Base-by-base conservation (phyloP, 768 basidiomycete species). In the Pulveroboletus sp. region DNA sequence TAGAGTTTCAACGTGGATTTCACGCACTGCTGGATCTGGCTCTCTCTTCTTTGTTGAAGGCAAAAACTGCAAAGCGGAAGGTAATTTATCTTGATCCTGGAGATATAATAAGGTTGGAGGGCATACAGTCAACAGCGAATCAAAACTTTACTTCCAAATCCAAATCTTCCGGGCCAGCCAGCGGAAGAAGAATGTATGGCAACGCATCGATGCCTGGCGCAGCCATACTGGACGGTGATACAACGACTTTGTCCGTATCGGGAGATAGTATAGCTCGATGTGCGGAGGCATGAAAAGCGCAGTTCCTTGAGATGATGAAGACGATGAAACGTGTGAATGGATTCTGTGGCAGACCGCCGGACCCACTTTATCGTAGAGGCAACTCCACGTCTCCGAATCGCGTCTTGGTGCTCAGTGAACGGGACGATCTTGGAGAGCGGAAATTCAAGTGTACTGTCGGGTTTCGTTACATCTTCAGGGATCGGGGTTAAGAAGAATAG, bases 131-230 rank as follows among this genome's bases (percentile, higher is more conserved):
- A 21, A 6, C 6, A 21, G 19, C n/a, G 23, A n/a, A n/a, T n/a
- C 23, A 17, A 19, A 39, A 20, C 46, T 74, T 45, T 56, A 90
- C 91, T 52, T 97, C 94, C 1, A 95, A 75, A 48, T 97, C 94
- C 51, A 90, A 85, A 68, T 98, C 97, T 67, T 98, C 97, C 1
- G 93, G 87, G 6, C 95, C 94, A 35, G 95, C 93, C 2, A 99
- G 74, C 0, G 97, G 95, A 1, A 94, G 78, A 4, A 99, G 76
- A 11, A 99, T 75, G 61, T 84, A 88, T 0, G 91, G 87, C 10
- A 98, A 75, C 2, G 87, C 80, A 66, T 93, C 87, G 31, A 97
- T 82, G 5, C 94, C 93, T 2, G 89, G 81, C 4, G 85, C 82
- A 4, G 66, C 67, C 13, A 61, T 58, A n/a, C 69, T 71, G 16